Percentiles rank a stretch among this genome's conserved stretches.
Evolutionary conservation across 169 alveolate species (phyloP).

Genomic region (Cyclospora cayetanensis): DNA sequence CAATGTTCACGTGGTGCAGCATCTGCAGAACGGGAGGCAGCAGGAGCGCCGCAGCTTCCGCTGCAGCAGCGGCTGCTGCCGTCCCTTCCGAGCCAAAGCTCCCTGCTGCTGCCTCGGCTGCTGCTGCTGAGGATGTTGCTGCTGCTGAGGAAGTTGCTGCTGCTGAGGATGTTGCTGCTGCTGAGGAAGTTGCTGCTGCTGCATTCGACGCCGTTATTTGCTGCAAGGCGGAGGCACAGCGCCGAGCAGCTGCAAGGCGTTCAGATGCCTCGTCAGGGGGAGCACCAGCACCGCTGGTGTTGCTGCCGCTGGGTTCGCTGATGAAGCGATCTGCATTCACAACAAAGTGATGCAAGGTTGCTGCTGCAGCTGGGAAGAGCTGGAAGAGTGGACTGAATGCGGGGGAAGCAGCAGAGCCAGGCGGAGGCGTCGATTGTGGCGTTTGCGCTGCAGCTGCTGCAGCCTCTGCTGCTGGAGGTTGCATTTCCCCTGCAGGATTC

Average conservation of each 20-base stretch:
- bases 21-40: conserved; percentile 59
- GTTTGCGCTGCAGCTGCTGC: conserved; percentile 19
- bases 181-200: background rate
- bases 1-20: conserved; percentile 21
- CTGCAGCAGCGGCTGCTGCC: conserved; percentile 37
- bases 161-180: background rate
- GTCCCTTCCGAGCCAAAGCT: background rate
- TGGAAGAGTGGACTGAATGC: conserved; percentile 20
- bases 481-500: background rate
- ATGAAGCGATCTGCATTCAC: background rate
- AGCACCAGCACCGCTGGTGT: background rate
- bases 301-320: conserved; percentile 8
- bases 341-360: conserved; percentile 38
- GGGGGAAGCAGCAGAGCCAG: background rate
- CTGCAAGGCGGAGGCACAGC: conserved; percentile 13
- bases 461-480: background rate
- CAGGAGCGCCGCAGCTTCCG: conserved; percentile 41
- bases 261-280: background rate
- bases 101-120: background rate
- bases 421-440: background rate
- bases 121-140: background rate
- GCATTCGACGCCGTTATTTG: conserved; percentile 34
- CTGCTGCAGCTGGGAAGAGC: conserved; percentile 43
- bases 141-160: background rate
- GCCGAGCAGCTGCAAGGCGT: conserved; percentile 34